Conservation (phyloP, 2,329 filamentous ascomycete genomes). For the Bipolaris gigantea region DNA sequence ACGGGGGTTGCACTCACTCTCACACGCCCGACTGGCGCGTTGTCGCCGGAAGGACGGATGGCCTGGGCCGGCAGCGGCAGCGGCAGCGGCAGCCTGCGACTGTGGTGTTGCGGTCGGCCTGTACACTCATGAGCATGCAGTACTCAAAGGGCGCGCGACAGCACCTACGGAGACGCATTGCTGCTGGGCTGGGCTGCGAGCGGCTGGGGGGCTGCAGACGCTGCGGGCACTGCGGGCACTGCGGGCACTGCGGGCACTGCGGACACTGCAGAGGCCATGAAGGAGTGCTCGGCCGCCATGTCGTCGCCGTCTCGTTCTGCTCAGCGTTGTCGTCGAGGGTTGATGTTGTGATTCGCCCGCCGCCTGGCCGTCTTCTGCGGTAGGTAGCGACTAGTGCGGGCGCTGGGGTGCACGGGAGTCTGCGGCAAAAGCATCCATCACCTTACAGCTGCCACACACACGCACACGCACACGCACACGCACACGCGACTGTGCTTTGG, state of each 20-base stretch:
- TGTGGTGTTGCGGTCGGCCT: constrained; percentile 24
- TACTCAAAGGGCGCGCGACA: constrained; percentile 12
- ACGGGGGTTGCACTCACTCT: constrained; percentile 36
- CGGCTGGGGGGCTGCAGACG: constrained; percentile 31
- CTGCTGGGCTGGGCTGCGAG: constrained; percentile 41
- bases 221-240: constrained; percentile 30
- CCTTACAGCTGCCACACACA: constrained; percentile 2
- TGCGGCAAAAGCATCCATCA: constrained; percentile 10
- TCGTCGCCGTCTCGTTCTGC: constrained; percentile 10
- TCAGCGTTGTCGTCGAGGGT: constrained; percentile 16
- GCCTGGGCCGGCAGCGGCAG: constrained; percentile 22
- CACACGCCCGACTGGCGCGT: constrained; percentile 44
- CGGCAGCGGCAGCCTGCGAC: neutral
- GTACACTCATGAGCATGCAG: constrained; percentile 15
- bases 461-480: neutral
- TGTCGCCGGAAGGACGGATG: constrained; percentile 43
- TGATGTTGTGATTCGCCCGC: constrained; percentile 22
- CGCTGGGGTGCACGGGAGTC: constrained; percentile 12
- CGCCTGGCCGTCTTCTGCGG: constrained; percentile 9
- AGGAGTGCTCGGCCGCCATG: constrained; percentile 46
- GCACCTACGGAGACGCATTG: constrained; percentile 39
- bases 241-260: constrained; percentile 30
- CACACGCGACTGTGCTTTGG: constrained; percentile 10
- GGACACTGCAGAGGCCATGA: constrained; percentile 41
- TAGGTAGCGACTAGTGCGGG: constrained; percentile 12